Evolutionary conservation across 306 rosid genomes (phyloP).

Genomic region (Aeschynomene evenia): DNA sequence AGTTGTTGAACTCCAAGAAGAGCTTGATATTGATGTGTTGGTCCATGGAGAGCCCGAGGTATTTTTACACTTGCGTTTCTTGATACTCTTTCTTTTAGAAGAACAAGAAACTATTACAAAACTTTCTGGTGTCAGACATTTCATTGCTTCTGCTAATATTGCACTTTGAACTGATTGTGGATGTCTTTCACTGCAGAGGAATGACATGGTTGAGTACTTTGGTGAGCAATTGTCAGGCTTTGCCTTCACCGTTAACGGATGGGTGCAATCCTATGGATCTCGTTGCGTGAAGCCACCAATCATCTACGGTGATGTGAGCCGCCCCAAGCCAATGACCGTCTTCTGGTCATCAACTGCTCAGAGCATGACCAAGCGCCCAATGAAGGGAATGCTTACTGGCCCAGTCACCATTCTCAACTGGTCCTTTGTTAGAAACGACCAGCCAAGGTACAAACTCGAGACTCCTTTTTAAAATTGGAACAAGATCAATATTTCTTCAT

Average conservation of each 20-base stretch:
- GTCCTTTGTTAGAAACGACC: slow-evolving; percentile 88
- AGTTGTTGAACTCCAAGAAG: slow-evolving; percentile 84
- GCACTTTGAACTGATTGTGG: slow-evolving; percentile 27
- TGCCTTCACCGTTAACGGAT: slow-evolving; percentile 85
- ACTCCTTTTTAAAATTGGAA: background rate
- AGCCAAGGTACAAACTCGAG: slow-evolving; percentile 60
- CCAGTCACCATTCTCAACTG: slow-evolving; percentile 97
- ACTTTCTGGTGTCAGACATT: background rate
- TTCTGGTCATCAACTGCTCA: slow-evolving; percentile 90
- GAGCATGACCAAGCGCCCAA: slow-evolving; percentile 78
- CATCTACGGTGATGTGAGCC: slow-evolving; percentile 95
- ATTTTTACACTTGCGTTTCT: background rate
- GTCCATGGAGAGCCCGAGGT: slow-evolving; percentile 98
- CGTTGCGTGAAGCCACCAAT: slow-evolving; percentile 98
- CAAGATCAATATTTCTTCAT: background rate
- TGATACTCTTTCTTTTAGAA: background rate
- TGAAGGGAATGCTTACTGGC: slow-evolving; percentile 99
- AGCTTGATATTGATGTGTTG: slow-evolving; percentile 90
- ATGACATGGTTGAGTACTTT: slow-evolving; percentile 94
- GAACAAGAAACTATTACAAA: background rate
- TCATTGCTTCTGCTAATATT: slow-evolving; percentile 2
- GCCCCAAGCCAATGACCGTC: slow-evolving; percentile 92
- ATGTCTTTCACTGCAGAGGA: slow-evolving; percentile 61
- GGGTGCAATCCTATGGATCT: slow-evolving; percentile 97
- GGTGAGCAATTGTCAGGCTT: slow-evolving; percentile 92